Evolutionary conservation across 352 stramenopile genomes (phyloP).

Genomic region (Peronospora destructor): DNA sequence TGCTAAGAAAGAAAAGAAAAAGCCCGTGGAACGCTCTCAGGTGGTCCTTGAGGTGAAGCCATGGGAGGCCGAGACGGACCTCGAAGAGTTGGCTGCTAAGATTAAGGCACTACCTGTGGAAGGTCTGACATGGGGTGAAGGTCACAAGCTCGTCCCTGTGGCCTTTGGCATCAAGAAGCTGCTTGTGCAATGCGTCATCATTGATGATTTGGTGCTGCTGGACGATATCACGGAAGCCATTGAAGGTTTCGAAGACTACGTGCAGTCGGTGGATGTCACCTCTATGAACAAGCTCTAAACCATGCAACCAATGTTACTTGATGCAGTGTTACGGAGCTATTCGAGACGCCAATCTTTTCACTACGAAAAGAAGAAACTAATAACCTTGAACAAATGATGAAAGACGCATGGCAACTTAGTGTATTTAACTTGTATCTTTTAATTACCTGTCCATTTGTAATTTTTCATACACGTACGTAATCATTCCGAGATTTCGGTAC

Average conservation of each 20-base stretch:
- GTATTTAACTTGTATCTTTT: not conserved
- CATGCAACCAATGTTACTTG: conserved; percentile 1
- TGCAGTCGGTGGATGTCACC: conserved; percentile 80
- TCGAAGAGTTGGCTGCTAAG: conserved; percentile 63
- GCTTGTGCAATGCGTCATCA: conserved; percentile 73
- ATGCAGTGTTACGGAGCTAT: not conserved
- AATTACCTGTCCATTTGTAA: not conserved
- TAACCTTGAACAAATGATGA: not conserved
- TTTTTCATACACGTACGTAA: not conserved
- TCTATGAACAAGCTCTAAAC: conserved; percentile 86
- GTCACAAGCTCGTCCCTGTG: conserved; percentile 78
- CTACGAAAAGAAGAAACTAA: not conserved
- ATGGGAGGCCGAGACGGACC: conserved; percentile 73
- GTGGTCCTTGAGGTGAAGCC: conserved; percentile 64
- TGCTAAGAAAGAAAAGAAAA: conserved; percentile 64
- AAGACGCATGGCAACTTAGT: not conserved
- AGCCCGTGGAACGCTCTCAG: conserved; percentile 53
- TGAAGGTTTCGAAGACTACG: conserved; percentile 72
- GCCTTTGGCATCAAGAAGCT: conserved; percentile 86
- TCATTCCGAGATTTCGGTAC: not conserved
- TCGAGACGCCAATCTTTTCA: no score
- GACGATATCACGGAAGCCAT: conserved; percentile 83
- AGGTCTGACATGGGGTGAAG: conserved; percentile 71
- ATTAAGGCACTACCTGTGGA: conserved; percentile 71
- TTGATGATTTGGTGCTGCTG: conserved; percentile 73